Evolutionary conservation across 2,329 filamentous ascomycete species (phyloP), one percentile per base, ranked within the genome.

Genomic region (Juglanconis oblonga): DNA sequence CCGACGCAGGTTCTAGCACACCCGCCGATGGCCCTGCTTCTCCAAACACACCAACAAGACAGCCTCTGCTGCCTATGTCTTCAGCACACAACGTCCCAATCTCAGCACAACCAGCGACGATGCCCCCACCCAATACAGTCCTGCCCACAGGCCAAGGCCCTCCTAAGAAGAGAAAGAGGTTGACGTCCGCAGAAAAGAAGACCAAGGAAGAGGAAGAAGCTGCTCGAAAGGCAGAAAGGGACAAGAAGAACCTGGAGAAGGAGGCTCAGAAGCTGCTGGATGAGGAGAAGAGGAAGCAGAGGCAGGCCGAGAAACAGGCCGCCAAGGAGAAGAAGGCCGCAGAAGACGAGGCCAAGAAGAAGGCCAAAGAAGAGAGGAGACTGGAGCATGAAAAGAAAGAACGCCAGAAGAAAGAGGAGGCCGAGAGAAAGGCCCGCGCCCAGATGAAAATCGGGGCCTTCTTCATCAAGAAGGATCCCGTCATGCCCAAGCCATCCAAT

Each of bases 371-470:
- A 81, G 68, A 79, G 75, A 65, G 73, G 73, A 35, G 78, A 13
- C 36, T 35, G 3, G 59, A 81, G 64, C 81, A 80, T 67, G 81
- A 83, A 45, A 80, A 82, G 47, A 79, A 80, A 48, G 71, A 64
- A 56, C 67, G 74, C 49, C 67, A 73, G 48, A 72, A 70, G 52
- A 79, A 81, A 66, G 77, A 79, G 31, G 83, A 77, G 65, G 83
- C 80, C 68, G 75, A 77, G n/a, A 72, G 77, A 64, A 83, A 81
- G 69, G 74, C 76, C 14, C 73, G 77, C 13, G 78, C 72, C 55
- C 82, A 80, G 71, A 73, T 73, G 66, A 78, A 71, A 61, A 74
- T 84, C 13, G 77, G 73, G 50, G 73, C 69, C 45, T 81, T 83
- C 68, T 83, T 83, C 68, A 17, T 50, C 10, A 76, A 73, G 52